Evolutionary conservation across 2,329 filamentous ascomycete species (phyloP).

Genomic region (Fusarium sublunatum): DNA sequence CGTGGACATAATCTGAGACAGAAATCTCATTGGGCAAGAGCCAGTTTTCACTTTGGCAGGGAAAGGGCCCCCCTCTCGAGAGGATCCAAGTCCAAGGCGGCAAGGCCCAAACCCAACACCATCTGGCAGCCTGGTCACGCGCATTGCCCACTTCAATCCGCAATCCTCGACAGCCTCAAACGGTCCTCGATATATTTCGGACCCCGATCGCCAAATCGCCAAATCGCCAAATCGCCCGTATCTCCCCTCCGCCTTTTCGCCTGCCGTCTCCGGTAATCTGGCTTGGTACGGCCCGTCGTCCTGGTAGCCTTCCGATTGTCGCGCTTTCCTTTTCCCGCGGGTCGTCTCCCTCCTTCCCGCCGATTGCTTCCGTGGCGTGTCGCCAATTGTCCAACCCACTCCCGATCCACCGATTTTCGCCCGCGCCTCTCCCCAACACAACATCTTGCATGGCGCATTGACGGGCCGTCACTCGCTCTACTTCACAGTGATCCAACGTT

Average conservation of each 20-base stretch:
- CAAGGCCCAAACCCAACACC: slow-evolving; percentile 48
- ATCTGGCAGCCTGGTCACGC: slow-evolving; percentile 53
- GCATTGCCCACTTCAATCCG: slow-evolving; percentile 52
- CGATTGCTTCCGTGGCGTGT: slow-evolving; percentile 44
- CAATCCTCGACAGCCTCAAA: slow-evolving; percentile 50
- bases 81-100: slow-evolving; percentile 15
- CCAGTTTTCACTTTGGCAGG: slow-evolving; percentile 16
- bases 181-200: slow-evolving; percentile 42
- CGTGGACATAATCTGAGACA: slow-evolving; percentile 9
- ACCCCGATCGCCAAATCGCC: slow-evolving; percentile 38
- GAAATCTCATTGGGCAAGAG: slow-evolving; percentile 33
- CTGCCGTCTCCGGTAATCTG: slow-evolving; percentile 29
- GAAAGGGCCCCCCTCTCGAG: slow-evolving; percentile 37
- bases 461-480: slow-evolving; percentile 38
- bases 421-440: slow-evolving; percentile 28
- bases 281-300: slow-evolving; percentile 28
- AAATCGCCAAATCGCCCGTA: slow-evolving; percentile 10
- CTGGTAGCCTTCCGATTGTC: slow-evolving; percentile 29
- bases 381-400: slow-evolving; percentile 36
- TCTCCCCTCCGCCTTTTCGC: slow-evolving; percentile 31
- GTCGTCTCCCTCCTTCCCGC: slow-evolving; percentile 36
- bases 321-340: slow-evolving; percentile 37
- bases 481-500: slow-evolving; percentile 31
- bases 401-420: slow-evolving; percentile 35
- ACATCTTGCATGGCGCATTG: slow-evolving; percentile 51